A percentile compares a stretch with the other conserved stretches of the same genome.
Evolutionary conservation across 805 yeast species (phyloP).

Genomic region (Candida verbasci): DNA sequence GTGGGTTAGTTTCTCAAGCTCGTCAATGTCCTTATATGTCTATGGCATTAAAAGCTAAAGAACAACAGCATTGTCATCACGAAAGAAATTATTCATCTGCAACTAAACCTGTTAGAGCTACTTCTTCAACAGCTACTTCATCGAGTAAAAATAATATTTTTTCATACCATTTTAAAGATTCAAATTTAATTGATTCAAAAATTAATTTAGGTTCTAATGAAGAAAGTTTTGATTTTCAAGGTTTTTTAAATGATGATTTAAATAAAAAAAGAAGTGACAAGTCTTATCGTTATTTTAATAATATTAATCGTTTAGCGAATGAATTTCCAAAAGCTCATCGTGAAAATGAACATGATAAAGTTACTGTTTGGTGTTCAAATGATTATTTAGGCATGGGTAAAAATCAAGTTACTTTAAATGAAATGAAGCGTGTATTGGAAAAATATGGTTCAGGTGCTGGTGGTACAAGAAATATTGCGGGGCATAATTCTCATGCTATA

Average conservation of each 20-base stretch:
- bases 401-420: constrained; percentile 64
- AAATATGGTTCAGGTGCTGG: constrained; percentile 99
- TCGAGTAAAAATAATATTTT: constrained; percentile 26
- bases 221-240: constrained; percentile 62
- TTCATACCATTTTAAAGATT: constrained; percentile 27
- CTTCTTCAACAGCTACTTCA: constrained; percentile 42
- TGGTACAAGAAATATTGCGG: constrained; percentile 98
- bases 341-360: constrained; percentile 68
- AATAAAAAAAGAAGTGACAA: constrained; percentile 76
- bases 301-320: constrained; percentile 90
- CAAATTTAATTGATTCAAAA: constrained; percentile 20
- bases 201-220: constrained; percentile 43
- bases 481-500: constrained; percentile 90
- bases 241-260: constrained; percentile 63
- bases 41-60: constrained; percentile 55
- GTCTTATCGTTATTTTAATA: constrained; percentile 94
- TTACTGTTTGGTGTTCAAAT: constrained; percentile 98
- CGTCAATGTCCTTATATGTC: constrained; percentile 88
- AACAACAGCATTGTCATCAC: constrained; percentile 11
- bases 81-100: constrained; percentile 44
- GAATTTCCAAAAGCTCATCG: constrained; percentile 95
- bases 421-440: constrained; percentile 76
- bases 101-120: constrained; percentile 28
- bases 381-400: constrained; percentile 95
- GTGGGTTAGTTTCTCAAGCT: constrained; percentile 54